Evolutionary conservation across 2,329 filamentous ascomycete species (phyloP).

Genomic region (Pleomassaria siparia): DNA sequence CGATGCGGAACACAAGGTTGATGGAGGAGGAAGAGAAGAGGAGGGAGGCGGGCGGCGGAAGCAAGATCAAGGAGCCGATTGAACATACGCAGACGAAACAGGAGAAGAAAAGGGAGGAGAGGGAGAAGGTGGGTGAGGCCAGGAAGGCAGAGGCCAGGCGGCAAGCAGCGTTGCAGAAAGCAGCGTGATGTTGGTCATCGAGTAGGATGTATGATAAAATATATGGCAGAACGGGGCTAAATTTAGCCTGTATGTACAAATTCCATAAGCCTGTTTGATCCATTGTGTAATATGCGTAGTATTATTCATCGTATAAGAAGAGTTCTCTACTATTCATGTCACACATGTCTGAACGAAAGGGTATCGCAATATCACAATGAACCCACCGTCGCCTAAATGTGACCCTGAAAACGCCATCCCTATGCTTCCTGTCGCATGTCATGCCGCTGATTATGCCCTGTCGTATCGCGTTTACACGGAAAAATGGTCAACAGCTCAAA

Average conservation of each 20-base stretch:
- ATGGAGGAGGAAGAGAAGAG: conserved; percentile 17
- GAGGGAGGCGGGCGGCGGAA: conserved; percentile 14
- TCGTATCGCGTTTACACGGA: conserved; percentile 9
- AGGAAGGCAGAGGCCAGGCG: conserved; percentile 25
- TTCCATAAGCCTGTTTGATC: not conserved
- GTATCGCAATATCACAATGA: conserved; percentile 30
- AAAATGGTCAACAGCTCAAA: conserved; percentile 13
- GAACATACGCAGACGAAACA: conserved; percentile 29
- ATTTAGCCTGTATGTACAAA: conserved; percentile 2
- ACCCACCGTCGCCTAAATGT: not conserved
- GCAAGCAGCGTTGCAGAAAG: conserved; percentile 23
- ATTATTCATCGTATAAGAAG: conserved; percentile 6
- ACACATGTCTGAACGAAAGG: conserved; percentile 25
- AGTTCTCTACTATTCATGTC: conserved; percentile 11
- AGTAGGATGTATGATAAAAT: conserved; percentile 3
- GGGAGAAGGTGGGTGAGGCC: conserved; percentile 28
- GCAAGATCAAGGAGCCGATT: conserved; percentile 27
- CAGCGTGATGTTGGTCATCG: not conserved
- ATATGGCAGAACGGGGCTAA: conserved; percentile 1
- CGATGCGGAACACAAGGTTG: conserved; percentile 29
- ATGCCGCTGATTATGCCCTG: conserved; percentile 24
- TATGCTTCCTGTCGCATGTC: conserved; percentile 24
- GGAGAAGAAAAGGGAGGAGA: conserved; percentile 26
- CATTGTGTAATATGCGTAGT: not conserved
- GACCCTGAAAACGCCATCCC: conserved; percentile 28